Conservation (phyloP, 2,329 filamentous ascomycete species). For the Leptodontidium sp. region DNA sequence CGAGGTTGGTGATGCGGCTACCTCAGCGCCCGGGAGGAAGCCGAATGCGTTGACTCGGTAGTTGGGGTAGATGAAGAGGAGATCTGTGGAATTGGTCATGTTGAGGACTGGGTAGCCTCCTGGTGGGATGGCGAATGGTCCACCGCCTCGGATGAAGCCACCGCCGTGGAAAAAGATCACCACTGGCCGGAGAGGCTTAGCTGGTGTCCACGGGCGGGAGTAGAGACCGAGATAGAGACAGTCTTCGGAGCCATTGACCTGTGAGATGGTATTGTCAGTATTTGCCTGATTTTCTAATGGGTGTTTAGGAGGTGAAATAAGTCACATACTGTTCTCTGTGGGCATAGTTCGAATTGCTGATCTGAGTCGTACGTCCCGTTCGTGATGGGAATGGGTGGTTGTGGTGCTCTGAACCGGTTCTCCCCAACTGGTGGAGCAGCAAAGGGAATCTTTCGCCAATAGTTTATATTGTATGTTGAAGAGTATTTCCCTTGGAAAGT, state of each 20-base stretch:
- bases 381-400: conserved; percentile 58
- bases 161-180: conserved; percentile 69
- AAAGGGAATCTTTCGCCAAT: conserved; percentile 68
- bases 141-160: conserved; percentile 66
- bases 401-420: conserved; percentile 68
- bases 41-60: conserved; percentile 74
- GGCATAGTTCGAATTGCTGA: conserved; percentile 64
- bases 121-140: conserved; percentile 62
- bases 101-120: conserved; percentile 66
- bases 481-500: conserved; percentile 62
- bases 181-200: conserved; percentile 60
- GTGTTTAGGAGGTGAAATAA: too few relatives aligned
- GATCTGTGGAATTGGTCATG: conserved; percentile 54
- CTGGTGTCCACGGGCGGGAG: conserved; percentile 60
- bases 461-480: conserved; percentile 61
- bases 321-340: conserved; percentile 58
- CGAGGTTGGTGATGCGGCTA: conserved; percentile 60
- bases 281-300: too few relatives aligned
- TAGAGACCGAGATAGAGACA: conserved; percentile 69
- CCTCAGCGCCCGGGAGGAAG: conserved; percentile 66
- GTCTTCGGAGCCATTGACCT: conserved; percentile 64
- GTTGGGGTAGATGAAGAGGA: conserved; percentile 67
- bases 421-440: conserved; percentile 63
- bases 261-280: not conserved
- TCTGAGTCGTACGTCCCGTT: conserved; percentile 62